These are phyloP conservation scores for Lanmaoa rubissima DNA, from an alignment of 768 basidiomycete genomes.

Conservation along the genomic window DNA sequence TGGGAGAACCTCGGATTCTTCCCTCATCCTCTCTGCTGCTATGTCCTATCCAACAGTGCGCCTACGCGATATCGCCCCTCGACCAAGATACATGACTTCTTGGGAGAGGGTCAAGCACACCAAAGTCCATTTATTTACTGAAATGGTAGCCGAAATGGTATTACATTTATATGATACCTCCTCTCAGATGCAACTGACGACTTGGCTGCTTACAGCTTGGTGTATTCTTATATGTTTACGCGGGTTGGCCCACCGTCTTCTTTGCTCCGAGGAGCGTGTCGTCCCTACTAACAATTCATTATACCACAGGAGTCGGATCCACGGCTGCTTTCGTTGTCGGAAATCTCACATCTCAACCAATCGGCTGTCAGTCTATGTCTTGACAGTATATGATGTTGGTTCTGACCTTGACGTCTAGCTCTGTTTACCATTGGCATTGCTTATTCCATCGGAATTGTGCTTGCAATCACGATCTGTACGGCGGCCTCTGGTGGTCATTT, in stretches of 20 bases:
- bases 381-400: neutral
- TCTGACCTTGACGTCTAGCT: conserved; percentile 33
- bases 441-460: conserved; percentile 57
- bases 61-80: conserved; percentile 42
- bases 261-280: neutral
- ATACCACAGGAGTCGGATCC: conserved; percentile 49
- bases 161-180: conserved; percentile 2
- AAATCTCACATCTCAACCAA: conserved; percentile 38
- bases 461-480: conserved; percentile 52
- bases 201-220: conserved; percentile 43
- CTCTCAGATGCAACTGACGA: neutral
- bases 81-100: conserved; percentile 36
- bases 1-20: neutral
- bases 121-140: conserved; percentile 50
- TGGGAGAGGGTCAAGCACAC: conserved; percentile 53
- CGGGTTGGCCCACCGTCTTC: conserved; percentile 32
- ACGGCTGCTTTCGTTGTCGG: conserved; percentile 50
- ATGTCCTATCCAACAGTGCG: conserved; percentile 33
- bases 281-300: neutral
- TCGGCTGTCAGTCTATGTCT: conserved; percentile 48
- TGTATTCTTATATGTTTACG: conserved; percentile 60
- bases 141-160: conserved; percentile 63
- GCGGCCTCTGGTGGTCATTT: conserved; percentile 66
- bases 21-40: neutral
- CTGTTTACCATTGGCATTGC: conserved; percentile 55